Evolutionary conservation across 129 eudicot species (phyloP), one percentile per base, ranked within the genome.

Genomic region (Calendula officinalis): DNA sequence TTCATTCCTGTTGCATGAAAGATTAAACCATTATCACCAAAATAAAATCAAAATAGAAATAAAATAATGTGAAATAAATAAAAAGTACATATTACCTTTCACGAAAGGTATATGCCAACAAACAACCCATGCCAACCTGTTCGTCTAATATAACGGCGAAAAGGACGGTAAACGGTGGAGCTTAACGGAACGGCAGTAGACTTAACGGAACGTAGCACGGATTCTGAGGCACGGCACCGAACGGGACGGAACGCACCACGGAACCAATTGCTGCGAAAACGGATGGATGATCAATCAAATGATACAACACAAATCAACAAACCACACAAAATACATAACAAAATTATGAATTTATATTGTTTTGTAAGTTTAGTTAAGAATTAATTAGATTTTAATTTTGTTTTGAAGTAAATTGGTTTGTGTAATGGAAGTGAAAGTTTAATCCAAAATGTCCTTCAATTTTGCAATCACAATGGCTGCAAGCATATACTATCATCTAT

Each of bases 401-500:
- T 52, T 64, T 69, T 61, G 40, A 13, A 55, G 15, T 70, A 17
- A 52, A 40, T 62, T 8, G 22, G 6, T 33, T 17, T 6, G 60
- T 42, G 46, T 9, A 57, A 57, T 43, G 67, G 22, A 73, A 65
- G 60, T 27, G 68, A 66, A 59, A 66, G 46, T 66, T 66, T 8
- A 66, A 56, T 73, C 76, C 67, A 73, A 40, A 74, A 66, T 38
- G 68, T 74, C 78, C 73, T 63, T 72, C 70, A 71, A 66, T 72
- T 72, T 72, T 72, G 58, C 58, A 40, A 73, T 56, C 72, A 73
- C 77, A 73, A 73, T 54, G 70, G 69, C 72, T 55, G 77, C 70
- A 64, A 71, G 78, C 78, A 73, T 47, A 65, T 45, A 66, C 78
- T 74, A 74, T 74, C 78, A 74, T 74, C 78, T 74, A 74, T 74